Percentiles rank a stretch among this genome's conserved stretches.
Conservation (phyloP, 495 filamentous ascomycete genomes). For the Cudoniella acicularis region DNA sequence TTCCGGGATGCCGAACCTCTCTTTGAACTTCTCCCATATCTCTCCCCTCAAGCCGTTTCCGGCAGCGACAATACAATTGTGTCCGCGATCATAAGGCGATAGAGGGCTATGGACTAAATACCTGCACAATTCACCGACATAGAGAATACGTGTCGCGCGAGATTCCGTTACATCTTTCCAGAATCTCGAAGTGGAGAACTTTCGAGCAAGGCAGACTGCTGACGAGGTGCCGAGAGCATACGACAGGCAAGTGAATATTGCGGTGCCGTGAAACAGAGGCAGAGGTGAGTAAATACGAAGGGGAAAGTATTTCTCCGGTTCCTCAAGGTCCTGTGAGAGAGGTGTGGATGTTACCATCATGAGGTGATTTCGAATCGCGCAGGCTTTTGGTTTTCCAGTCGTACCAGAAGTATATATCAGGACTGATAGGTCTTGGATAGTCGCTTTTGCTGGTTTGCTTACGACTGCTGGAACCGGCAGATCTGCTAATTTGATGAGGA, state of each 20-base stretch:
- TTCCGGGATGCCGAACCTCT: conserved; percentile 20
- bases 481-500: neutral
- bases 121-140: conserved; percentile 37
- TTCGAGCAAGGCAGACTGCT: conserved; percentile 40
- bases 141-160: conserved; percentile 32
- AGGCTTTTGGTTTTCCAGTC: conserved; percentile 29
- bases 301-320: conserved; percentile 40
- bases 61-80: conserved; percentile 22
- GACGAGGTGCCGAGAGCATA: conserved; percentile 39
- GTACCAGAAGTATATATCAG: conserved; percentile 28
- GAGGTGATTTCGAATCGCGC: conserved; percentile 19
- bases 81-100: conserved; percentile 16
- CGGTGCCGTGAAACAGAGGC: conserved; percentile 26
- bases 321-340: conserved; percentile 32
- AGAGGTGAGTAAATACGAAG: conserved; percentile 25
- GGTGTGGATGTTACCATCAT: conserved; percentile 35
- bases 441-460: conserved; percentile 33
- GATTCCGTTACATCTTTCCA: conserved; percentile 31
- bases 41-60: conserved; percentile 25
- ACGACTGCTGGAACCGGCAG: conserved; percentile 4
- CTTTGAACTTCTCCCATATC: conserved; percentile 27
- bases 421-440: conserved; percentile 9
- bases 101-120: conserved; percentile 22
- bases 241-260: conserved; percentile 30
- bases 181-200: conserved; percentile 31